A percentile compares a stretch with the other conserved stretches of the same genome.
Evolutionary conservation across 768 basidiomycete genomes (phyloP).

Genomic region (Gloeostereum incarnatum): DNA sequence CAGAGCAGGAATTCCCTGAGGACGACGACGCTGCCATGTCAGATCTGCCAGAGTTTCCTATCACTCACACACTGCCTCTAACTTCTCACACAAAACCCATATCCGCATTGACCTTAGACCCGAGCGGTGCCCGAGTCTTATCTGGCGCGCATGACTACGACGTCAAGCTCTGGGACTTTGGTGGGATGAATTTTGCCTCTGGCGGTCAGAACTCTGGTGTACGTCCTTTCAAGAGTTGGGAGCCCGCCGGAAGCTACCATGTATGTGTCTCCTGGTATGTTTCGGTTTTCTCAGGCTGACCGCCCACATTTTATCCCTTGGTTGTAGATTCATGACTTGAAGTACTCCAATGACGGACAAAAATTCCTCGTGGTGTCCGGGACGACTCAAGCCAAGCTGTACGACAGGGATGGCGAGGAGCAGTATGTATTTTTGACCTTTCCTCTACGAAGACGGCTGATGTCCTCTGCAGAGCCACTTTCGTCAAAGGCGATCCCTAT

Average conservation of each 20-base stretch:
- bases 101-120: conserved; percentile 86
- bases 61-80: conserved; percentile 82
- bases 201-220: no score
- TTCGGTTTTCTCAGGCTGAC: conserved; percentile 7
- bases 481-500: conserved; percentile 94
- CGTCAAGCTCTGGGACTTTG: conserved; percentile 98
- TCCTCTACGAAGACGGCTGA: conserved; percentile 25
- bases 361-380: conserved; percentile 85
- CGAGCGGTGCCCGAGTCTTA: conserved; percentile 84
- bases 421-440: conserved; percentile 43
- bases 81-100: conserved; percentile 97
- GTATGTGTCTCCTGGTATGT: conserved; percentile 44
- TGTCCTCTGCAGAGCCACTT: conserved; percentile 60
- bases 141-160: conserved; percentile 98
- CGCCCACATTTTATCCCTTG: conserved; percentile 1
- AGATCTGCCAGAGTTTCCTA: conserved; percentile 63
- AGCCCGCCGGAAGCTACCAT: conserved; percentile 89
- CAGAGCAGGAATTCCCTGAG: conserved; percentile 27
- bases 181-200: conserved; percentile 86
- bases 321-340: conserved; percentile 77
- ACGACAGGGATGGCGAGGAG: conserved; percentile 89
- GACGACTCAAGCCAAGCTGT: conserved; percentile 80
- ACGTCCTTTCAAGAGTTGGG: conserved; percentile 97
- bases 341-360: conserved; percentile 83
- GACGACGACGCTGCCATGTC: conserved; percentile 34